A percentile compares a stretch with the other conserved stretches of the same genome.
Conservation (phyloP, 1,284 basidiomycete genomes). For the Cutaneotrichosporon dermatis region DNA sequence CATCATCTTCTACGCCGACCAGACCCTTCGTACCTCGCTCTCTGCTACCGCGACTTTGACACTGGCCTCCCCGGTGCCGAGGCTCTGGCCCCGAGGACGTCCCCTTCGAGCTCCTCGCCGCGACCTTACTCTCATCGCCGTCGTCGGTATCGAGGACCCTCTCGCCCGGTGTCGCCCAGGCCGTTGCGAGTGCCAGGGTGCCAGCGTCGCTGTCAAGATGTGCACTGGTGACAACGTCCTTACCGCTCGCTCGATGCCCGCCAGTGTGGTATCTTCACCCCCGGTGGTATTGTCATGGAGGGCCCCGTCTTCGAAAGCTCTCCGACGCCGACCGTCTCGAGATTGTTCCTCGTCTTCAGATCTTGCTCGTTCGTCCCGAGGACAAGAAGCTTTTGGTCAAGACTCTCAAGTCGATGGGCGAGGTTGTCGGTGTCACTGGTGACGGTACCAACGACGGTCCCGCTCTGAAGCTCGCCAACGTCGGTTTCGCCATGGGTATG, state of each 20-base stretch:
- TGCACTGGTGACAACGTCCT: slow-evolving; percentile 97
- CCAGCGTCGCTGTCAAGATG: slow-evolving; percentile 97
- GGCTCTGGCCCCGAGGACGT: slow-evolving; percentile 56
- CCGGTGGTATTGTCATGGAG: slow-evolving; percentile 52
- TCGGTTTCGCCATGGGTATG: slow-evolving; percentile 99
- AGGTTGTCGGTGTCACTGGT: slow-evolving; percentile 94
- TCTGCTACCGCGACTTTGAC: slow-evolving; percentile 87
- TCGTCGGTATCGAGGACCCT: slow-evolving; percentile 94
- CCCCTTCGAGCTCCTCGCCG: slow-evolving; percentile 66
- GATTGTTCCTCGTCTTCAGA: slow-evolving; percentile 56
- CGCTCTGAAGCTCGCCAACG: slow-evolving; percentile 88
- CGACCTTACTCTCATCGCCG: slow-evolving; percentile 77
- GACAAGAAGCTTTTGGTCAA: slow-evolving; percentile 94
- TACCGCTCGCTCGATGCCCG: slow-evolving; percentile 83
- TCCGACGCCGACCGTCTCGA: slow-evolving; percentile 52
- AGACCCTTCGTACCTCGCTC: slow-evolving; percentile 88
- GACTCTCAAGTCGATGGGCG: slow-evolving; percentile 78
- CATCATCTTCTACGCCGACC: slow-evolving; percentile 95
- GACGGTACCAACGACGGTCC: slow-evolving; percentile 98
- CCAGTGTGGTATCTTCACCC: slow-evolving; percentile 72
- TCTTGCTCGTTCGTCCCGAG: slow-evolving; percentile 91
- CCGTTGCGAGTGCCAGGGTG: slow-evolving; percentile 80
- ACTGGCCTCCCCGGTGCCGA: slow-evolving; percentile 74
- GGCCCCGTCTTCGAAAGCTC: slow-evolving; percentile 66
- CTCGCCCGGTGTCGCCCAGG: slow-evolving; percentile 86